Conservation (phyloP, 176 grass and related monocot genomes). For the Phyllostachys edulis region DNA sequence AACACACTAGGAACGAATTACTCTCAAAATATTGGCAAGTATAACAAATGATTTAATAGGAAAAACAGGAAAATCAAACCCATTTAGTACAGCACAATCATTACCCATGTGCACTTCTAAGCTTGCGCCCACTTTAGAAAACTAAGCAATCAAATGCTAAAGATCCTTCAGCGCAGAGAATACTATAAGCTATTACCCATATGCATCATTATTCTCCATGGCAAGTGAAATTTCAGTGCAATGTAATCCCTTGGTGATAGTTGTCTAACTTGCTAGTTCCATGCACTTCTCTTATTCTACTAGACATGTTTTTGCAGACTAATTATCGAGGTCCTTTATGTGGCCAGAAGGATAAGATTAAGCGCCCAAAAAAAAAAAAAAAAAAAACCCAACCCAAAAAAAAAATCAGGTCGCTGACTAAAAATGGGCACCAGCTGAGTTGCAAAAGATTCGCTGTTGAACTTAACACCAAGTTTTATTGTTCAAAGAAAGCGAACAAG, state of each 20-base stretch:
- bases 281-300: constrained; percentile 10
- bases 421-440: too few relatives aligned
- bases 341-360: too few relatives aligned
- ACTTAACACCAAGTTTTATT: too few relatives aligned
- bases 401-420: too few relatives aligned
- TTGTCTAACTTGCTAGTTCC: not conserved
- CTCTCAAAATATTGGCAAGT: not conserved
- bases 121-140: not conserved
- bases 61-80: not conserved
- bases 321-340: not conserved
- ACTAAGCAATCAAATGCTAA: constrained; percentile 11
- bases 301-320: not conserved
- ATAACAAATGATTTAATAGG: not conserved
- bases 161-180: not conserved
- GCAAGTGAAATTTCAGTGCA: not conserved
- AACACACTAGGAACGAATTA: not conserved
- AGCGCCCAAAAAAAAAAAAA: too few relatives aligned
- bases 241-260: not conserved
- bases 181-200: not conserved
- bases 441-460: too few relatives aligned
- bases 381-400: too few relatives aligned
- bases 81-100: not conserved
- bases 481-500: too few relatives aligned
- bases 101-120: not conserved
- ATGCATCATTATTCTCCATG: not conserved